Base-by-base conservation (phyloP, 169 alveolate genomes). In the Plasmodium chabaudi region DNA sequence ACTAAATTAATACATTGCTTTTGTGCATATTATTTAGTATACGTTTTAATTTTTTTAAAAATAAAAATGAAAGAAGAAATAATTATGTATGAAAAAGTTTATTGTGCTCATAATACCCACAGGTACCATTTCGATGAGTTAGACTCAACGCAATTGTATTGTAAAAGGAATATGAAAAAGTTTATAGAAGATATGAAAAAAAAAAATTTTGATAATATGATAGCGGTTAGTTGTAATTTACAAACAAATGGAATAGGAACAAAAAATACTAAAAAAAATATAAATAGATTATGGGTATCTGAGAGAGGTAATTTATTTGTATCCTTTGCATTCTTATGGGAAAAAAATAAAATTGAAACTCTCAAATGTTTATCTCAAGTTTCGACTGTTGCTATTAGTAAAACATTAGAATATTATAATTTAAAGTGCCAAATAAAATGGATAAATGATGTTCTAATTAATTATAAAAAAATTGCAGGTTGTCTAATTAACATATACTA, bases 311-410 rank as follows among this genome's bases (percentile, higher is more conserved):
- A 84, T 21, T 55, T 84, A 46, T 84, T 69, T 59, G 46, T 57
- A 13, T 44, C 91, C 42, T 84, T 84, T 84, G 59, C 60, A 44
- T 69, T 84, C 59, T 57, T 69, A 71, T 84, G 87, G 87, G 46
- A 68, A 7, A 61, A 84, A 69, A 69, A 57, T 42, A 15, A 57
- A 51, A 27, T 51, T 12, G 25, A 69, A 19, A 59, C 4, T 49
- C 25, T 51, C 9, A 47, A 44, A 0, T 59, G 27, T 53, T 68
- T 84, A 70, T 12, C 74, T 2, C 87, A 84, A 69, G 9, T 63
- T 0, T 55, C 72, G 15, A 84, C 87, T 15, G 82, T 51, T 56
- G 87, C 74, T 23, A 23, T 69, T 42, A 84, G 71, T 19, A 59
- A 84, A 84, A 69, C 91, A 10, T 46, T 69, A 15, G 74, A 84